These are phyloP conservation scores for Pneumocystis wakefieldiae DNA, from an alignment of 1,139 yeast genomes.

Conservation along the genomic window DNA sequence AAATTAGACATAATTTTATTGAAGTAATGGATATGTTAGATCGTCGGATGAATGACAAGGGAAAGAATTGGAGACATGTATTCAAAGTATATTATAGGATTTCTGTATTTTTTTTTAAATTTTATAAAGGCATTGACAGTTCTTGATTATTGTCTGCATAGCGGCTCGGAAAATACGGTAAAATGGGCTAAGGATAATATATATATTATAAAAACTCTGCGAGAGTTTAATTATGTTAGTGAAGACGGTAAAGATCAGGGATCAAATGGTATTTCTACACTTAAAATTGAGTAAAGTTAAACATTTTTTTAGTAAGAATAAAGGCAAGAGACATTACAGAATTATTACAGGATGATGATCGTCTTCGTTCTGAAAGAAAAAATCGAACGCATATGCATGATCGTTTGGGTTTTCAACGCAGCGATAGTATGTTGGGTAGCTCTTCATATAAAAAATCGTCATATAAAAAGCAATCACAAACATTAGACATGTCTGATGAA, in stretches of 20 bases:
- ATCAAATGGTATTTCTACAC: constrained; percentile 32
- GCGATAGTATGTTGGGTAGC: neutral
- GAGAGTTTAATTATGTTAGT: constrained; percentile 80
- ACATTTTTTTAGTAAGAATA: constrained; percentile 40
- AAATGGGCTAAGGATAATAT: constrained; percentile 87
- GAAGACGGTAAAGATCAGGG: constrained; percentile 79
- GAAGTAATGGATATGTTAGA: constrained; percentile 95
- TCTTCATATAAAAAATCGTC: constrained; percentile 2
- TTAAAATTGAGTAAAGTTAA: neutral
- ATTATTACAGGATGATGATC: constrained; percentile 66
- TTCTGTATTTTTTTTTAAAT: neutral
- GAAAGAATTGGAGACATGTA: constrained; percentile 95
- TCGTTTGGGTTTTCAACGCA: constrained; percentile 11
- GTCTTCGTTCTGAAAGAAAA: constrained; percentile 56
- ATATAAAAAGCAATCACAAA: constrained; percentile 1
- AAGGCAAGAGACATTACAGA: constrained; percentile 84
- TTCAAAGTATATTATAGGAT: constrained; percentile 36
- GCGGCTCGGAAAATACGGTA: constrained; percentile 83
- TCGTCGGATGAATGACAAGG: constrained; percentile 85
- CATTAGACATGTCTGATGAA: constrained; percentile 28
- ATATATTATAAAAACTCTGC: constrained; percentile 74
- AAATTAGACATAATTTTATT: constrained; percentile 48
- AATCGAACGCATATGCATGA: constrained; percentile 16
- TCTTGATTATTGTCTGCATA: constrained; percentile 71
- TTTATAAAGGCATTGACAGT: constrained; percentile 47